Percentiles rank a stretch among this genome's conserved stretches.
Conservation (phyloP, 345 rosid species). For the Stellera chamaejasme region DNA sequence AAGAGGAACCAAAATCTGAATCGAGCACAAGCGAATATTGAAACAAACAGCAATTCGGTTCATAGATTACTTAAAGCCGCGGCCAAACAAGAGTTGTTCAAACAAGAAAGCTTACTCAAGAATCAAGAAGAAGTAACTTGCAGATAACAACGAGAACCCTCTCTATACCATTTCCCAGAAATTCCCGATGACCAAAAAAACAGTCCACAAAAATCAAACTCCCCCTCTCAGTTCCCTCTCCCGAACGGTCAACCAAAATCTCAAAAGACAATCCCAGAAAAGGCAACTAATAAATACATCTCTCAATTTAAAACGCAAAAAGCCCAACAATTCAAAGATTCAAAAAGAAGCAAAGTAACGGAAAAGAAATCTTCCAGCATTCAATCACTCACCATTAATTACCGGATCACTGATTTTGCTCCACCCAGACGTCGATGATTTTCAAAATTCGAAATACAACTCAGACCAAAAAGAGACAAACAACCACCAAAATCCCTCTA, state of each 20-base stretch:
- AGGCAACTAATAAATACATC: too few species aligned
- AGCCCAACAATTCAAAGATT: constrained; percentile 7
- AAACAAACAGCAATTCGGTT: neutral
- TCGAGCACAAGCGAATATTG: neutral
- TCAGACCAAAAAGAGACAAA: constrained; percentile 5
- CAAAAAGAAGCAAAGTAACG: constrained; percentile 11
- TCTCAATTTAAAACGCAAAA: neutral
- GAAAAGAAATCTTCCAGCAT: constrained; percentile 13
- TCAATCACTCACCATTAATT: constrained; percentile 36
- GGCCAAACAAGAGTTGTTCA: neutral
- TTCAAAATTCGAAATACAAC: constrained; percentile 13
- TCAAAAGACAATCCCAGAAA: too few species aligned
- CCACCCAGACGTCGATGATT: constrained; percentile 4
- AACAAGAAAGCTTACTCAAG: constrained; percentile 1
- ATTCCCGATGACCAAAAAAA: constrained; percentile 17
- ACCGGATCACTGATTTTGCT: constrained; percentile 8
- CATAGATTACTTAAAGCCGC: constrained; percentile 1
- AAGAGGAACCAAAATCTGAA: neutral
- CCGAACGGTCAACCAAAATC: constrained; percentile 21
- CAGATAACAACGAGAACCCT: neutral
- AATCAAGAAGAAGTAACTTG: constrained; percentile 1
- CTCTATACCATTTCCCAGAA: constrained; percentile 8
- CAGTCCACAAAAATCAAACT: constrained; percentile 7
- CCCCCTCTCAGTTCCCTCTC: constrained; percentile 6
- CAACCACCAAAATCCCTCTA: constrained; percentile 18